Percentiles rank a stretch among this genome's conserved stretches.
Conservation (phyloP, 202 grass and related monocot species). For the Saccharum hybrid region DNA sequence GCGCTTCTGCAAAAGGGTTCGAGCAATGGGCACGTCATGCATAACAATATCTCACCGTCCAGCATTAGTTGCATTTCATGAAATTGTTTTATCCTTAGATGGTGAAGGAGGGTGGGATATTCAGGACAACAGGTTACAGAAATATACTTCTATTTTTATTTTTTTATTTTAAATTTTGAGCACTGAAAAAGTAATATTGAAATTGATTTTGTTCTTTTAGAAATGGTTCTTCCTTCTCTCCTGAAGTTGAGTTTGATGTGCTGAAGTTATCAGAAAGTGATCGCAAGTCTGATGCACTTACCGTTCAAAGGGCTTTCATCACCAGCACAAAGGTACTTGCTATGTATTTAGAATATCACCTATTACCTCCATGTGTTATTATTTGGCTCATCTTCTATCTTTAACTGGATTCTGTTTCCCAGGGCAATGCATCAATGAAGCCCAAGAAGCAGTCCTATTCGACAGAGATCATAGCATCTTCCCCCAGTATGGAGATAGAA, state of each 20-base stretch:
- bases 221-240: slow-evolving; percentile 48
- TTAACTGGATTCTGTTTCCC: slow-evolving; percentile 49
- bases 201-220: slow-evolving; percentile 43
- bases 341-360: not conserved
- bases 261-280: slow-evolving; percentile 63
- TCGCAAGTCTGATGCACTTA: slow-evolving; percentile 81
- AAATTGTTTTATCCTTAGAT: slow-evolving; percentile 92
- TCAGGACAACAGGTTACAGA: slow-evolving; percentile 82
- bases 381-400: not conserved
- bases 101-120: slow-evolving; percentile 95
- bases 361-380: not conserved
- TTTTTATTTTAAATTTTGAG: not conserved
- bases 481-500: slow-evolving; percentile 63
- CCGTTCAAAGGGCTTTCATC: slow-evolving; percentile 90
- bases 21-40: slow-evolving; percentile 95
- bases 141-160: not conserved
- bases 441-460: slow-evolving; percentile 69
- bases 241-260: slow-evolving; percentile 57
- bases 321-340: slow-evolving; percentile 61
- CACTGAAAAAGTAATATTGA: not conserved
- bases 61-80: slow-evolving; percentile 97
- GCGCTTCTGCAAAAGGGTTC: slow-evolving; percentile 86
- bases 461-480: slow-evolving; percentile 70
- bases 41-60: slow-evolving; percentile 98
- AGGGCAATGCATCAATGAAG: slow-evolving; percentile 61